A percentile compares a stretch with the other conserved stretches of the same genome.
These are phyloP conservation scores for Daedaleopsis sinensis DNA, from an alignment of 768 basidiomycete species.

Conservation along the genomic window DNA sequence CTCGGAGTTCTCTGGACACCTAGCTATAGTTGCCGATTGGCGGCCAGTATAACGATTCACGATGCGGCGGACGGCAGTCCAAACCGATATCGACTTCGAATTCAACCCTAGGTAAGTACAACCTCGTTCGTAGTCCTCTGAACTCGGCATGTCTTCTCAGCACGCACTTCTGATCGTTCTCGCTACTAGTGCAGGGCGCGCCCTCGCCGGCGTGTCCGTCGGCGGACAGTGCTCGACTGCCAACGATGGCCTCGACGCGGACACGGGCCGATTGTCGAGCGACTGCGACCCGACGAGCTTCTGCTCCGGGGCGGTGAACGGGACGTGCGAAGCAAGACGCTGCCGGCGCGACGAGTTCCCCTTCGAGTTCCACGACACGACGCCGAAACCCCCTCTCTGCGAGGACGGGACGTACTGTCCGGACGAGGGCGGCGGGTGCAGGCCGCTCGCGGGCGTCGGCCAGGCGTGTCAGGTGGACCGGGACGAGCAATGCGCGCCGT, in stretches of 20 bases:
- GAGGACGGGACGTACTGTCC: constrained; percentile 59
- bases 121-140: no score
- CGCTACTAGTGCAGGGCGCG: neutral
- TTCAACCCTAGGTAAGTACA: no score
- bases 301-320: constrained; percentile 44
- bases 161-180: no score
- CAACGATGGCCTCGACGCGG: constrained; percentile 55
- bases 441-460: constrained; percentile 43
- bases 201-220: neutral
- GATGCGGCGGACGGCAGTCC: no score
- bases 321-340: constrained; percentile 49
- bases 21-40: no score
- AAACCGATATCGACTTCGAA: no score
- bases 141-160: no score
- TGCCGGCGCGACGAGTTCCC: constrained; percentile 68
- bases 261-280: constrained; percentile 58
- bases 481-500: constrained; percentile 57
- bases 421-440: constrained; percentile 65
- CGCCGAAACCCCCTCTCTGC: constrained; percentile 56
- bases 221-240: constrained; percentile 39
- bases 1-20: no score
- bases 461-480: constrained; percentile 60
- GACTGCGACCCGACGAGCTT: constrained; percentile 64
- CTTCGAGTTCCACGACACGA: constrained; percentile 45
- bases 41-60: no score